These are phyloP conservation scores for Neurospora pannonica DNA, from an alignment of 495 filamentous ascomycete species.

Conservation along the genomic window DNA sequence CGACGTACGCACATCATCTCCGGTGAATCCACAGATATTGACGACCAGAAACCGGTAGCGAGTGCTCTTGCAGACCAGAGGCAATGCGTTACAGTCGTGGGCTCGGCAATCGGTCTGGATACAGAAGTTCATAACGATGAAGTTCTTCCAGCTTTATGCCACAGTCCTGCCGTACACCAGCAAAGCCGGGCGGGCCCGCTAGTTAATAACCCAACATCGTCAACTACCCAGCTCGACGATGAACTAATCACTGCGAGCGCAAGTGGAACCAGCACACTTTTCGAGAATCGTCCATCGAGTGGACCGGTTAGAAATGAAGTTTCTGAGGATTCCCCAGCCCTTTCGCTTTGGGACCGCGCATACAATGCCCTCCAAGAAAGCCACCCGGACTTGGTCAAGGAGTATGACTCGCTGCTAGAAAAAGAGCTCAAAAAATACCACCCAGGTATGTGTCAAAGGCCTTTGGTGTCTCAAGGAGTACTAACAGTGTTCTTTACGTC, in stretches of 20 bases:
- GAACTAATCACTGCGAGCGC: not conserved
- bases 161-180: not conserved
- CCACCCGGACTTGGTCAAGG: slow-evolving; percentile 2
- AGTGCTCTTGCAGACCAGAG: not conserved
- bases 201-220: not conserved
- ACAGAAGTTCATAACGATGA: not conserved
- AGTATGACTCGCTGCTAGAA: slow-evolving; percentile 2
- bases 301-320: not conserved
- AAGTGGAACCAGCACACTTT: not conserved
- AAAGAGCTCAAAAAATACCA: not conserved
- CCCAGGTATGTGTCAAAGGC: not conserved
- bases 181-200: not conserved
- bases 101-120: not conserved
- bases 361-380: slow-evolving; percentile 7
- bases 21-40: not conserved
- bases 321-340: not conserved
- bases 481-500: not conserved
- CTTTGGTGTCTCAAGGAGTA: not conserved
- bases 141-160: not conserved
- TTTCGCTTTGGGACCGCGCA: slow-evolving; percentile 16
- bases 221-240: not conserved
- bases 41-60: not conserved
- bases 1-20: not conserved
- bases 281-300: not conserved
- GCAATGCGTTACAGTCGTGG: not conserved